phyloP scores from a whole-genome alignment of 2,329 filamentous ascomycete genomes.

The Coniochaeta ligniaria region DNA sequence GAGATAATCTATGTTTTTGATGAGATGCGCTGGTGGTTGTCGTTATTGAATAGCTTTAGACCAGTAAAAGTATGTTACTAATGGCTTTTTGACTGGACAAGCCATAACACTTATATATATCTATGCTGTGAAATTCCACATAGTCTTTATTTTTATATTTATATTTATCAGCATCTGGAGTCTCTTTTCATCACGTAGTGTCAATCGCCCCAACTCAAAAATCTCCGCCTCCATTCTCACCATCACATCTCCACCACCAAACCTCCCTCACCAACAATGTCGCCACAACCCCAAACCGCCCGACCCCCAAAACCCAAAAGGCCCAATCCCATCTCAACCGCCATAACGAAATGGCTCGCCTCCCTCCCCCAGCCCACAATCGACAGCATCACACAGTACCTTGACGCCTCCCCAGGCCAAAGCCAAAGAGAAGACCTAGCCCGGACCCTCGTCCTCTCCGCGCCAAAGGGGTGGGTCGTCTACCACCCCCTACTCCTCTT shows the following conservation, averaged over 20 bases:
- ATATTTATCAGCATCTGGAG: no score
- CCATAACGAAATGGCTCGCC: conserved; percentile 27
- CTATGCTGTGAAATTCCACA: no score
- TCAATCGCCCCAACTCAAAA: no score
- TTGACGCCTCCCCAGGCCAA: no score
- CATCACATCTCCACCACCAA: background rate
- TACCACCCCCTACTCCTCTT: conserved; percentile 57
- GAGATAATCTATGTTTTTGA: background rate
- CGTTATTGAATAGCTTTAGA: background rate
- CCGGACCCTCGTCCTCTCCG: conserved; percentile 25
- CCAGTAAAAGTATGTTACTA: background rate
- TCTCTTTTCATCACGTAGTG: no score
- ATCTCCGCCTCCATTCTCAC: no score
- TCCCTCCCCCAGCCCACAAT: conserved; percentile 12
- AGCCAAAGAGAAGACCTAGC: background rate
- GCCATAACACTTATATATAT: no score
- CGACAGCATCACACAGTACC: background rate
- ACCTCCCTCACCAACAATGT: background rate
- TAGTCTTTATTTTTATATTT: no score
- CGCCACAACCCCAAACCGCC: conserved; percentile 16
- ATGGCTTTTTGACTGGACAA: no score
- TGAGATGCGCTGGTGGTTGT: background rate
- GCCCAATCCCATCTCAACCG: conserved; percentile 26
- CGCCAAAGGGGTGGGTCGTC: conserved; percentile 51
- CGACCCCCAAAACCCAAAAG: conserved; percentile 22